A percentile compares a stretch with the other conserved stretches of the same genome.
Conservation (phyloP, 768 basidiomycete genomes). For the Xanthoconium stramineum region DNA sequence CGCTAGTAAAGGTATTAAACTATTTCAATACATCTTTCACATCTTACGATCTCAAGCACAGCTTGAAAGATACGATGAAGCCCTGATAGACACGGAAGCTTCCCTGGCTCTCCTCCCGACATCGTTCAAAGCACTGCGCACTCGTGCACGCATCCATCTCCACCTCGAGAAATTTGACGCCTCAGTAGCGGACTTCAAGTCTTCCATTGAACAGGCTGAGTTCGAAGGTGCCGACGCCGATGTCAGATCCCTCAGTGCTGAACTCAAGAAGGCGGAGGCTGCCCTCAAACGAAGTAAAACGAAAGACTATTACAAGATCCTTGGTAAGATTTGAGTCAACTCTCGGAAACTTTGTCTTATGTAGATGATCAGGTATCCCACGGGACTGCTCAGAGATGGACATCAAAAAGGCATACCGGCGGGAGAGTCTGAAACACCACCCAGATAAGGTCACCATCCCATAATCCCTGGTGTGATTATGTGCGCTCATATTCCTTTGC, state of each 20-base stretch:
- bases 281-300: constrained; percentile 84
- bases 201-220: constrained; percentile 70
- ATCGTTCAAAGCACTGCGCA: constrained; percentile 84
- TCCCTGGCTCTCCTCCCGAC: constrained; percentile 60
- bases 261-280: constrained; percentile 79
- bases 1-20: constrained; percentile 61
- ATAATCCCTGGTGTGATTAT: not conserved
- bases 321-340: constrained; percentile 33
- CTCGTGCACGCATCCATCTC: constrained; percentile 76
- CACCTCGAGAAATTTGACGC: constrained; percentile 72
- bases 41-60: constrained; percentile 28
- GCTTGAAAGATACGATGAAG: constrained; percentile 64
- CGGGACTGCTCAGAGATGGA: constrained; percentile 65
- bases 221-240: constrained; percentile 64
- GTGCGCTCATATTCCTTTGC: constrained; percentile 2
- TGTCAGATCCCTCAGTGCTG: constrained; percentile 54
- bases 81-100: constrained; percentile 65
- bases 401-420: constrained; percentile 89
- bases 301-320: constrained; percentile 86
- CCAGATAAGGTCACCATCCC: constrained; percentile 66
- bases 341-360: not conserved
- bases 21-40: not conserved
- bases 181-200: constrained; percentile 71
- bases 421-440: constrained; percentile 82
- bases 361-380: constrained; percentile 29